A percentile compares a stretch with the other conserved stretches of the same genome.
These are phyloP conservation scores for Annulohypoxylon moriforme DNA, from an alignment of 495 filamentous ascomycete species.

Conservation along the genomic window DNA sequence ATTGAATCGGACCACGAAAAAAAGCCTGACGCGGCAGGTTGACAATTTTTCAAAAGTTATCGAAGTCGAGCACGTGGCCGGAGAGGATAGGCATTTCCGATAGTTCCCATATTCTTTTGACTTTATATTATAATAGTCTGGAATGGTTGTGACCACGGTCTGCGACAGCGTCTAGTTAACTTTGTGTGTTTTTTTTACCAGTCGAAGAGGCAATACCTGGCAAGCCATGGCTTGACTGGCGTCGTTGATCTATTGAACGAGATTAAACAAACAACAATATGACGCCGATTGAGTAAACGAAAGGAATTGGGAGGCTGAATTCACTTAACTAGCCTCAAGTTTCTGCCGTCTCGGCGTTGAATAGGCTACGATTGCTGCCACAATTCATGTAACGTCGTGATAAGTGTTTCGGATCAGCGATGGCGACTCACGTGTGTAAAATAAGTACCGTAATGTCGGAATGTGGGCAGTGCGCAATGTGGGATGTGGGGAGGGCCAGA, in stretches of 20 bases:
- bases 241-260: not conserved
- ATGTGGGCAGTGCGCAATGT: constrained; percentile 23
- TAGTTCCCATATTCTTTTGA: not conserved
- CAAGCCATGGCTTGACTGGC: not conserved
- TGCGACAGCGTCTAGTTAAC: not conserved
- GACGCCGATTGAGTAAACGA: not conserved
- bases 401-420: constrained; percentile 28
- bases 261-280: too few species aligned
- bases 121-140: not conserved
- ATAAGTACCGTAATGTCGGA: constrained; percentile 25
- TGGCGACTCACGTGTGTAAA: constrained; percentile 15
- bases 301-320: not conserved
- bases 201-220: not conserved
- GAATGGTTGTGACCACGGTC: not conserved
- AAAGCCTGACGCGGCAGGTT: constrained; percentile 1
- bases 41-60: not conserved
- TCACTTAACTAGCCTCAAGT: not conserved
- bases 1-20: not conserved
- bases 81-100: not conserved
- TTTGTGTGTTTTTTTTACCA: not conserved
- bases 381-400: constrained; percentile 5
- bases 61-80: not conserved
- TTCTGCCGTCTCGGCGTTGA: not conserved
- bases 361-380: not conserved
- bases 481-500: constrained; percentile 11